These are phyloP conservation scores for Myriosclerotinia scirpicola DNA, from an alignment of 2,329 filamentous ascomycete genomes.

Conservation along the genomic window DNA sequence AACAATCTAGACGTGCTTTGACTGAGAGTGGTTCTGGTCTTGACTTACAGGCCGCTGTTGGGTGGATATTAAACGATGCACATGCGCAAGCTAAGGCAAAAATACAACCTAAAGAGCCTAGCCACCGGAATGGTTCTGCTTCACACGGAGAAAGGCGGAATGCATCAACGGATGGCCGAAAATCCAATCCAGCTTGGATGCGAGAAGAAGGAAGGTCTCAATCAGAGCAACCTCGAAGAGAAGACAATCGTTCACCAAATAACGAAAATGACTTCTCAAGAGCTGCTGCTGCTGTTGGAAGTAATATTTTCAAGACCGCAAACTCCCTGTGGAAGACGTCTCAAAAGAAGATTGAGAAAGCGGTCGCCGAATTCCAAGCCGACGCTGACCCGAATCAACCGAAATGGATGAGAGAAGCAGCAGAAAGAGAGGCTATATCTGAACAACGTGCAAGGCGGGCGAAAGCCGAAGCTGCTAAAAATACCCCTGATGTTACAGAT, in stretches of 20 bases:
- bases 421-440: constrained; percentile 41
- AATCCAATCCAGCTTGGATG: constrained; percentile 61
- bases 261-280: constrained; percentile 75
- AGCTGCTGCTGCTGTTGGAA: constrained; percentile 78
- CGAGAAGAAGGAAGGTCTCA: constrained; percentile 51
- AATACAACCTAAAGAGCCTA: constrained; percentile 50
- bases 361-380: constrained; percentile 79
- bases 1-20: constrained; percentile 79
- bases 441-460: constrained; percentile 36
- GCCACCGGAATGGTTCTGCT: constrained; percentile 28
- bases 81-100: constrained; percentile 81
- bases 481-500: constrained; percentile 54
- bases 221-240: constrained; percentile 47
- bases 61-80: constrained; percentile 79
- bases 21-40: constrained; percentile 75
- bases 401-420: constrained; percentile 80
- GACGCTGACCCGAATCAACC: constrained; percentile 77
- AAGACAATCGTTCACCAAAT: constrained; percentile 56
- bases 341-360: constrained; percentile 89
- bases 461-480: constrained; percentile 24
- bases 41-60: constrained; percentile 82
- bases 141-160: constrained; percentile 39
- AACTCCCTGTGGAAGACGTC: constrained; percentile 94
- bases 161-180: constrained; percentile 37
- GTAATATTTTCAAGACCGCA: constrained; percentile 85